Evolutionary conservation across 2,329 filamentous ascomycete genomes (phyloP).

Genomic region (Colletotrichum sp.): DNA sequence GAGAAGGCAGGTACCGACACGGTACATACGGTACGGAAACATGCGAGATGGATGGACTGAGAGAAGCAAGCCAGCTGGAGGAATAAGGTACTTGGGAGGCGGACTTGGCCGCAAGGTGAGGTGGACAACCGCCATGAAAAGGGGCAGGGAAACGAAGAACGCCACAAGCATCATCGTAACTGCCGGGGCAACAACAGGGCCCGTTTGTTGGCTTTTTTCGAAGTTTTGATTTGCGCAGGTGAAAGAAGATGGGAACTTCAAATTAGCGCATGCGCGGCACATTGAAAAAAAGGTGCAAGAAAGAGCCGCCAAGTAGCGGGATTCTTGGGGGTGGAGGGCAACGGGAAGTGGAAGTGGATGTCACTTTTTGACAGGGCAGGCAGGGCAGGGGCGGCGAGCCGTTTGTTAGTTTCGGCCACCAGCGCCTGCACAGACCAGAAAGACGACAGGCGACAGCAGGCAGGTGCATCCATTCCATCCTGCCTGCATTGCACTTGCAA

Average conservation of each 20-base stretch:
- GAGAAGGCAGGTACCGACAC: background rate
- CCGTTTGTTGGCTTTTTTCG: background rate
- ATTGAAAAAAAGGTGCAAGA: background rate
- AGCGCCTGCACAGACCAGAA: background rate
- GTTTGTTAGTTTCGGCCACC: background rate
- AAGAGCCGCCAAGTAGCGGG: conserved; percentile 8
- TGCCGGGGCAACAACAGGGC: background rate
- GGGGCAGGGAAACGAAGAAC: background rate
- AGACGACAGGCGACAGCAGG: background rate
- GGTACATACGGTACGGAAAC: background rate
- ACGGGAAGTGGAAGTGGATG: background rate
- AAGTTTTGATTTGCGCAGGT: background rate
- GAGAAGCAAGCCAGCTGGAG: background rate
- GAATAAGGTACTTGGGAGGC: background rate
- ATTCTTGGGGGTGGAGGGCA: background rate
- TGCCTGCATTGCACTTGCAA: background rate
- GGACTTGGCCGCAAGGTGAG: too few species aligned
- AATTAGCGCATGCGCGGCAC: background rate
- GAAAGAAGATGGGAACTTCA: background rate
- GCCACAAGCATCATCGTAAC: background rate
- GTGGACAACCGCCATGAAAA: background rate
- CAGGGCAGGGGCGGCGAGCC: background rate
- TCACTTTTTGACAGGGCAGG: background rate
- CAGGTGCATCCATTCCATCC: background rate
- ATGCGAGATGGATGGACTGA: background rate